Evolutionary conservation across 345 rosid species (phyloP).

Genomic region (Physaria fendleri): DNA sequence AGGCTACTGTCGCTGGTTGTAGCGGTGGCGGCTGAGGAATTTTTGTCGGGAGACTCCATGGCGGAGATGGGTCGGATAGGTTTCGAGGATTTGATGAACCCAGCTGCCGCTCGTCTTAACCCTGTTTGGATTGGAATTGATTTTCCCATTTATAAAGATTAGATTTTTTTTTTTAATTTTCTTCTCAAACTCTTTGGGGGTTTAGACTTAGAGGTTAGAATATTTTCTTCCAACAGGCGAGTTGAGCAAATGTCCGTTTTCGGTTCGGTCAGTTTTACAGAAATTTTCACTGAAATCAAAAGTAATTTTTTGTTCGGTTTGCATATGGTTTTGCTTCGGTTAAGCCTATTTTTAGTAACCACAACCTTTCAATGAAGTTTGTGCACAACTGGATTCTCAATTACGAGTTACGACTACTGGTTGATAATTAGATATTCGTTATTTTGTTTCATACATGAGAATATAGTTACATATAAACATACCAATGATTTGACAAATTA

Average conservation of each 20-base stretch:
- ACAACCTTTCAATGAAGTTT: no score
- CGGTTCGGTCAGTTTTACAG: neutral
- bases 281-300: neutral
- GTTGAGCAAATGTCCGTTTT: neutral
- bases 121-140: conserved; percentile 37
- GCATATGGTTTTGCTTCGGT: neutral
- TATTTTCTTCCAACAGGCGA: neutral
- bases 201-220: neutral
- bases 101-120: conserved; percentile 29
- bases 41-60: conserved; percentile 44
- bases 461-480: neutral
- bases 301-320: neutral
- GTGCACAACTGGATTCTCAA: no score
- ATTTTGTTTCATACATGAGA: no score
- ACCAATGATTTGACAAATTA: neutral
- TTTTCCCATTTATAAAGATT: conserved; percentile 42
- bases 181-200: neutral
- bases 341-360: no score
- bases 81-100: conserved; percentile 26
- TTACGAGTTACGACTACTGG: no score
- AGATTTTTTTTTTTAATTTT: neutral
- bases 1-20: conserved; percentile 16
- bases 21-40: conserved; percentile 5
- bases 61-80: conserved; percentile 37
- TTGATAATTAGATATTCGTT: no score